Evolutionary conservation across 106 monocot genomes (phyloP), one percentile per base, ranked within the genome.

Genomic region (Vanilla planifolia): DNA sequence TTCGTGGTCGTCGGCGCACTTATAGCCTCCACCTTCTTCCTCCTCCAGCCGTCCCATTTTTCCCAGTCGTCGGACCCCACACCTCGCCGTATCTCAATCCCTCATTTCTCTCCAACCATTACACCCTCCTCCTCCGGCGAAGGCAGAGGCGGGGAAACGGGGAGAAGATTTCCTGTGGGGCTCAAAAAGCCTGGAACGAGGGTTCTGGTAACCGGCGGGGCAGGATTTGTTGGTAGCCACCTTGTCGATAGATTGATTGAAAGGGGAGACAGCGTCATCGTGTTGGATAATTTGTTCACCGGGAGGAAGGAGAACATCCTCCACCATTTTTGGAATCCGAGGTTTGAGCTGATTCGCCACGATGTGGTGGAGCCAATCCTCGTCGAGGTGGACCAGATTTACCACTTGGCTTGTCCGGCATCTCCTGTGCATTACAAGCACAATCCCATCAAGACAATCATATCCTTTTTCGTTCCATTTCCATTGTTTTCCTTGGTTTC

Each of bases 401-500:
- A 92, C 59, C 91, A 92, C 44, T 82, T 92, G 36, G 92, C 86
- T 0, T 86, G 92, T 67, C 92, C 92, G 1, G 92, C 92, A 2
- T 82, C 82, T 4, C 92, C 92, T 0, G 92, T 92, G 53, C 83
- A 92, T 50, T 92, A 92, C 77, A 92, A 92, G 75, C 83, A 69
- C 41, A 92, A 92, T 30, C 86, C 91, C 7, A 80, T 92, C 79
- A 92, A 92, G 79, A 92, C 91, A 9, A 92, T 92, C 85, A 92
- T 92, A 92, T 92, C 91, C 85, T 92, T 77, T 51, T 42, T 2
- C 41, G 41, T 8, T 42, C 41, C n/a, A n/a, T n/a, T n/a, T n/a
- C n/a, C n/a, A n/a, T n/a, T n/a, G n/a, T n/a, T n/a, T n/a, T n/a
- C n/a, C n/a, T n/a, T n/a, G n/a, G n/a, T n/a, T n/a, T n/a, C n/a